These are phyloP conservation scores for Globisporangium carolinianum DNA, from an alignment of 352 stramenopile species.

Conservation along the genomic window DNA sequence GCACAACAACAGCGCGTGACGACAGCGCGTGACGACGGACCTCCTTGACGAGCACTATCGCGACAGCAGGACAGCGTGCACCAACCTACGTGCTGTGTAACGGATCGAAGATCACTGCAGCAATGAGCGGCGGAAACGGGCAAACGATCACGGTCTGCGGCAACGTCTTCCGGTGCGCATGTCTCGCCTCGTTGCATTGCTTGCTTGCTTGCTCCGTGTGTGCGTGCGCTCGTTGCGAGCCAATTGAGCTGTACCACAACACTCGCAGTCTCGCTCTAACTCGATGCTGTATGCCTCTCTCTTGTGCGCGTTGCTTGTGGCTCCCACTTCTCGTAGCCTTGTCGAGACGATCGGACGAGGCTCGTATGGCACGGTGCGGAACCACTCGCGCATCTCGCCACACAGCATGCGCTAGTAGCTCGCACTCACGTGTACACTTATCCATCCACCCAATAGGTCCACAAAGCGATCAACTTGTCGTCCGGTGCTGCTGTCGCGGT, in stretches of 20 bases:
- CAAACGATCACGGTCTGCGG: constrained; percentile 76
- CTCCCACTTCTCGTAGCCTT: constrained; percentile 26
- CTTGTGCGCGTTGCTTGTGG: background rate
- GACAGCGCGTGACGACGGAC: background rate
- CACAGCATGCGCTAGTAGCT: background rate
- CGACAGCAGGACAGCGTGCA: background rate
- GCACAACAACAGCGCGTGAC: no score
- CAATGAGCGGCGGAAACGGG: constrained; percentile 54
- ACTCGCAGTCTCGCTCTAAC: background rate
- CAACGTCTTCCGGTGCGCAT: constrained; percentile 68
- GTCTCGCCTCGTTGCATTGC: background rate
- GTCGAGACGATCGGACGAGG: constrained; percentile 73
- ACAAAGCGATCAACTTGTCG: constrained; percentile 80
- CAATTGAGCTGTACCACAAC: background rate
- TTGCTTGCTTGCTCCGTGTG: no score
- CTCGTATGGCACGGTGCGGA: constrained; percentile 72
- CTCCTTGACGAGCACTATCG: background rate
- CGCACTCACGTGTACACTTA: background rate
- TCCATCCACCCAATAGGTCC: constrained; percentile 31
- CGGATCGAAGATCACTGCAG: constrained; percentile 9
- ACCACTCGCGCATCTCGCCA: background rate
- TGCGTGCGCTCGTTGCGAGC: background rate
- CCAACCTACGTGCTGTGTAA: background rate
- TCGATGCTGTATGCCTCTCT: background rate
- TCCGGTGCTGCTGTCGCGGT: constrained; percentile 70